phyloP scores from a whole-genome alignment of 2,329 filamentous ascomycete genomes.

The Phyllosticta capitalensis region DNA sequence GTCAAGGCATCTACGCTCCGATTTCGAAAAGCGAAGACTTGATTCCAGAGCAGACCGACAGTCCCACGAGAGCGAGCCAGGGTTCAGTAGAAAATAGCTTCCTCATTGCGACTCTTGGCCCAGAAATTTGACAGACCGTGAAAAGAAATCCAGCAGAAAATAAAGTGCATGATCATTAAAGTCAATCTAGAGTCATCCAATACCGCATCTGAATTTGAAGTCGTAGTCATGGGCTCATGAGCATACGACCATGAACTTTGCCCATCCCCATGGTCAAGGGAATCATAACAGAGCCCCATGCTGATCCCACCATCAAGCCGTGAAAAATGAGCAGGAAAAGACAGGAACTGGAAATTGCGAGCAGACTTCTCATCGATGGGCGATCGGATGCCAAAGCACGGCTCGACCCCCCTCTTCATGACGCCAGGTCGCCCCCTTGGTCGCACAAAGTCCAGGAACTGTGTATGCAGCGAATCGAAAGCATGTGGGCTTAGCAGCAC shows the following conservation, averaged over 20 bases:
- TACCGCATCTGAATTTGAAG: conserved; percentile 10
- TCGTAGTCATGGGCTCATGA: conserved; percentile 12
- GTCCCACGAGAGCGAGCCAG: not conserved
- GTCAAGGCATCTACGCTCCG: not conserved
- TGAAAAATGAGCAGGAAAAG: conserved; percentile 5
- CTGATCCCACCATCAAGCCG: conserved; percentile 5
- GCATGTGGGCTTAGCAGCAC: conserved; percentile 54
- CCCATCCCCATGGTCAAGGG: conserved; percentile 6
- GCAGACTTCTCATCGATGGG: conserved; percentile 7
- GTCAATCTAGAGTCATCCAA: conserved; percentile 1
- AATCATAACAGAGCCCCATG: conserved; percentile 5
- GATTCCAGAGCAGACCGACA: not conserved
- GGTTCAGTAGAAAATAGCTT: not conserved
- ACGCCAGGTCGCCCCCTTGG: conserved; percentile 8
- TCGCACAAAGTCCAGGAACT: conserved; percentile 6
- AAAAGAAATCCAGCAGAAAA: not conserved
- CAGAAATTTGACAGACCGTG: not conserved
- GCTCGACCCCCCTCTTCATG: conserved; percentile 4
- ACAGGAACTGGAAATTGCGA: conserved; percentile 9
- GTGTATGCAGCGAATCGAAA: conserved; percentile 12
- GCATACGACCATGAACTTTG: conserved; percentile 10
- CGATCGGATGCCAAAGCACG: conserved; percentile 8
- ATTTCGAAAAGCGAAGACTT: not conserved
- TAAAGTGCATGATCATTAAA: not conserved
- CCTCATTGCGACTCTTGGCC: not conserved